These are phyloP conservation scores for Solanum sparsipilum DNA, from an alignment of 257 asterid genomes.

Conservation along the genomic window DNA sequence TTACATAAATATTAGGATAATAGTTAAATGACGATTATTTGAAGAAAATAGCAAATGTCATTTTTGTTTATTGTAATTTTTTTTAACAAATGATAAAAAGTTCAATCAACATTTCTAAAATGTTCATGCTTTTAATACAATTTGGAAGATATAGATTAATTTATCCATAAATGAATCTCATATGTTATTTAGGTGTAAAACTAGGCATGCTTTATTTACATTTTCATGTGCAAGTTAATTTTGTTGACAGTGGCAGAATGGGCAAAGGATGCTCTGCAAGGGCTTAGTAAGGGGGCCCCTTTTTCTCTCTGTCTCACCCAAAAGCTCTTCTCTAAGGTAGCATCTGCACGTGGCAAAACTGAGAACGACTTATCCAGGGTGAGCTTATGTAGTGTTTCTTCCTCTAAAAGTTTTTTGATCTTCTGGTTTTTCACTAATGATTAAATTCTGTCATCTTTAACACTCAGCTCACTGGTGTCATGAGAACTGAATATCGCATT, in stretches of 20 bases:
- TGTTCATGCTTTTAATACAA: neutral
- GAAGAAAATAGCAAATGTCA: neutral
- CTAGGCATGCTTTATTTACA: neutral
- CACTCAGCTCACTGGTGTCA: constrained; percentile 73
- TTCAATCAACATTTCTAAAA: neutral
- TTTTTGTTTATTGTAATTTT: neutral
- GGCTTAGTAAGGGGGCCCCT: constrained; percentile 84
- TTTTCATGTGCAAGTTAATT: neutral
- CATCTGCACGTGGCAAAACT: constrained; percentile 54
- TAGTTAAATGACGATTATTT: neutral
- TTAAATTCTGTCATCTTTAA: neutral
- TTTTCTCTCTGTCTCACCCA: constrained; percentile 84
- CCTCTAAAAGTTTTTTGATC: neutral
- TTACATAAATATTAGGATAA: neutral
- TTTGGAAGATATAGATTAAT: neutral
- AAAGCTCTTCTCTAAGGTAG: constrained; percentile 63
- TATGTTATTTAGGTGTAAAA: neutral
- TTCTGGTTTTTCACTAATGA: neutral
- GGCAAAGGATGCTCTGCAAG: constrained; percentile 95
- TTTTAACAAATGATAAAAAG: neutral
- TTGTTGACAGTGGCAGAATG: constrained; percentile 71
- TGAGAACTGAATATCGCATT: constrained; percentile 80
- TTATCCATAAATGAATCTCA: neutral
- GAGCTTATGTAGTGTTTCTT: constrained; percentile 1
- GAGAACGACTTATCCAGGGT: constrained; percentile 59